phyloP scores from a whole-genome alignment of 2,329 filamentous ascomycete genomes.

The Cercospora sp. region DNA sequence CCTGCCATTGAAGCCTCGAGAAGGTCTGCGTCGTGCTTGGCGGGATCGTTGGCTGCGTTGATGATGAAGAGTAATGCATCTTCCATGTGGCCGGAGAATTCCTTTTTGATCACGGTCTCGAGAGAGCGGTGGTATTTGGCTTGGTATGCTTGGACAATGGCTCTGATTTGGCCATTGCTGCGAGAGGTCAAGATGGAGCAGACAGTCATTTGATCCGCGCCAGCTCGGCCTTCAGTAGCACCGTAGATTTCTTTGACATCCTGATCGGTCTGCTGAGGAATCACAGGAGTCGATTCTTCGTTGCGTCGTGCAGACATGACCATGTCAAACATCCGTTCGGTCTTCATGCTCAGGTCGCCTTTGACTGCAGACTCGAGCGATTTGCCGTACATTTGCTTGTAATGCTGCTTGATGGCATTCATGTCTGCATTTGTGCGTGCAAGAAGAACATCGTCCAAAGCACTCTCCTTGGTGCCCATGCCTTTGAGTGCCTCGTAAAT shows the following conservation, averaged over 20 bases:
- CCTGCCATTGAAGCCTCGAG: conserved; percentile 89
- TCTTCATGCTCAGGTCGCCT: conserved; percentile 81
- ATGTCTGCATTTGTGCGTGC: conserved; percentile 84
- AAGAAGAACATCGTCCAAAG: conserved; percentile 84
- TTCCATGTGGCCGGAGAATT: conserved; percentile 92
- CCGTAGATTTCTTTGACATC: conserved; percentile 76
- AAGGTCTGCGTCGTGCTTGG: conserved; percentile 76
- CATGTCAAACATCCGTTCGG: conserved; percentile 79
- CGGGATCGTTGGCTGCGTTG: conserved; percentile 73
- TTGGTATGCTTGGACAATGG: conserved; percentile 74
- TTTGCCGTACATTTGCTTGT: conserved; percentile 65
- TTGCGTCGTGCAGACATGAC: conserved; percentile 71
- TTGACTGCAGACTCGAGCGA: conserved; percentile 71
- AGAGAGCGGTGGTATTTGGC: conserved; percentile 69
- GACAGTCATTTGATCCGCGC: conserved; percentile 71
- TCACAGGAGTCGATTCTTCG: conserved; percentile 74
- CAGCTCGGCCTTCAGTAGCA: conserved; percentile 66
- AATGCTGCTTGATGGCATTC: conserved; percentile 77
- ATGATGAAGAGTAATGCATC: conserved; percentile 78
- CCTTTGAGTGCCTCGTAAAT: conserved; percentile 73
- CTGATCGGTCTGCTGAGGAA: conserved; percentile 69
- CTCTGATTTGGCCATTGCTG: conserved; percentile 80
- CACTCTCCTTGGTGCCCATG: conserved; percentile 78
- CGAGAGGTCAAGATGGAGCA: conserved; percentile 74
- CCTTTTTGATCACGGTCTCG: conserved; percentile 71